Conservation (phyloP, 2,329 filamentous ascomycete species). For the Xylaria polymorpha region DNA sequence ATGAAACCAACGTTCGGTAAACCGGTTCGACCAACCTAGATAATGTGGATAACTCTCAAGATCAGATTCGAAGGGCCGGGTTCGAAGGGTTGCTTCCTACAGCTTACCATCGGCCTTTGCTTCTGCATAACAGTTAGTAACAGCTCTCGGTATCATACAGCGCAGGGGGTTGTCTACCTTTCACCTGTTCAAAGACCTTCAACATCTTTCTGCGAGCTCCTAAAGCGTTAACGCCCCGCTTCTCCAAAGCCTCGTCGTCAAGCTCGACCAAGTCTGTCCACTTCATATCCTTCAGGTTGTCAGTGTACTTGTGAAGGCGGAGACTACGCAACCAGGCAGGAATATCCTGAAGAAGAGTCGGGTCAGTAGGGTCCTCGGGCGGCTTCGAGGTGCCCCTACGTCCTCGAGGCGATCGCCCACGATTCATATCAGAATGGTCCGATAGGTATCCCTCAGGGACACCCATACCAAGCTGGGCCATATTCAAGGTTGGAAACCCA, state of each 20-base stretch:
- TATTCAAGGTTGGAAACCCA: conserved; percentile 75
- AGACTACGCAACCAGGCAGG: conserved; percentile 95
- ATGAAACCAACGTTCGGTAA: background rate
- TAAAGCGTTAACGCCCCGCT: conserved; percentile 92
- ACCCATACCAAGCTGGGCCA: conserved; percentile 77
- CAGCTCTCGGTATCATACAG: background rate
- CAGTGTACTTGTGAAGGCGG: conserved; percentile 97
- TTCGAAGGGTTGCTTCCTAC: conserved; percentile 46
- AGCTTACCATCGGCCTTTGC: conserved; percentile 81
- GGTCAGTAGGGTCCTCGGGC: conserved; percentile 96
- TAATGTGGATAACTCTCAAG: conserved; percentile 2
- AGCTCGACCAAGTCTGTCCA: conserved; percentile 94
- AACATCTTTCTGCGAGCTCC: conserved; percentile 97
- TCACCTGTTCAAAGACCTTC: conserved; percentile 98
- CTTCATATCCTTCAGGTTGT: conserved; percentile 96
- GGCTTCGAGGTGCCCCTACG: conserved; percentile 95
- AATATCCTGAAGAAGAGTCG: conserved; percentile 89
- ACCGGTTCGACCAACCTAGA: background rate
- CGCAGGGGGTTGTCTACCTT: conserved; percentile 62
- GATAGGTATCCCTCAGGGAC: conserved; percentile 89
- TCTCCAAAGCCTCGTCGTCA: conserved; percentile 92
- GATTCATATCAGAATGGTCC: conserved; percentile 90
- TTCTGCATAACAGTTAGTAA: conserved; percentile 60
- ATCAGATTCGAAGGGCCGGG: background rate
- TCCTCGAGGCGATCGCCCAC: conserved; percentile 91